Percentiles rank a stretch among this genome's conserved stretches.
These are phyloP conservation scores for Closterium sp. DNA, from an alignment of 139 green algal species.

Conservation along the genomic window DNA sequence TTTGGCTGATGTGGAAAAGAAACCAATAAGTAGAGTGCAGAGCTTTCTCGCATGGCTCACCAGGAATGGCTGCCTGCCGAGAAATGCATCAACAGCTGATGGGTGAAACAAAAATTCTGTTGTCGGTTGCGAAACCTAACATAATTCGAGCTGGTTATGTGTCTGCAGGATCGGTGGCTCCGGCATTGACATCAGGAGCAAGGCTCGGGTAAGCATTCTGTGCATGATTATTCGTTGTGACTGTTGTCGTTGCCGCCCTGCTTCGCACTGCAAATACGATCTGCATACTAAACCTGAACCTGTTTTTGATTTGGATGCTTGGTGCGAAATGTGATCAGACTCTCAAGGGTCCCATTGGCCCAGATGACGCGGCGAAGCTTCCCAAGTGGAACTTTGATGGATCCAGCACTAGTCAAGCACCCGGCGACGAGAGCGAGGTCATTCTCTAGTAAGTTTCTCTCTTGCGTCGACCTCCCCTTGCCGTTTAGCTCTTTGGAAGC, in stretches of 20 bases:
- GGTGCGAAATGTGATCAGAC: too few species aligned
- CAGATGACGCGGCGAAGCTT: slow-evolving; percentile 63
- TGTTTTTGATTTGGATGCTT: too few species aligned
- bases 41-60: not conserved
- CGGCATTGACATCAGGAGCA: slow-evolving; percentile 35
- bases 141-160: not conserved
- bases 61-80: not conserved
- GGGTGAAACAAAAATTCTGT: not conserved
- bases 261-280: not conserved
- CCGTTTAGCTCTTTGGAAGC: too few species aligned
- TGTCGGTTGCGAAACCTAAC: too few species aligned
- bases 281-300: not conserved
- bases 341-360: slow-evolving; percentile 35
- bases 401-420: slow-evolving; percentile 86
- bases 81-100: not conserved
- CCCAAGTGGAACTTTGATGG: slow-evolving; percentile 97
- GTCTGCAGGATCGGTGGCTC: slow-evolving; percentile 35
- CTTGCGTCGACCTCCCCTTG: too few species aligned
- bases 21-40: not conserved
- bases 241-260: not conserved
- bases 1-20: not conserved
- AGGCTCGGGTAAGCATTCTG: slow-evolving; percentile 33
- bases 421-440: slow-evolving; percentile 89
- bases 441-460: slow-evolving; percentile 72
- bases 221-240: not conserved